Base-by-base conservation (phyloP, 2,329 filamentous ascomycete species). In the Didymella arachidicola region DNA sequence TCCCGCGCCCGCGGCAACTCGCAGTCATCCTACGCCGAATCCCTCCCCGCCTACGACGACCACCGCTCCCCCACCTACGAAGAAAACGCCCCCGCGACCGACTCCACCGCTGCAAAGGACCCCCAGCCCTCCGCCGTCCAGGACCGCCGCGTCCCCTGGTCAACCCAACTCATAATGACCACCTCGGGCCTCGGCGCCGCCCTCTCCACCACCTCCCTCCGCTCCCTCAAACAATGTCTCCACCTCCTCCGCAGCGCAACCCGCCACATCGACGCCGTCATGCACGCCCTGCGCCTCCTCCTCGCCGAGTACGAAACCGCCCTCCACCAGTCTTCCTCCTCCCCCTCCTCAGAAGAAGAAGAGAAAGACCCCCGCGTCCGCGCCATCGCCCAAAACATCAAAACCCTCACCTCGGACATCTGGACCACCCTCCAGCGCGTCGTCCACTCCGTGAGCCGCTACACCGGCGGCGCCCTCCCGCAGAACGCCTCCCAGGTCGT, bases 181-280 rank as follows among this genome's bases (percentile, higher is more conserved):
- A 97, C 94, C 0, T 96, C 93, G 0, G 94, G 93, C 0, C 84
- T 98, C 0, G 93, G 93, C 63, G 89, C 96, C 16, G 93, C 95
- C 1, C 92, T 99, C 84, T 96, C 90, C 69, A 90, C 96, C 18
- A 90, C 95, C 70, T 96, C 92, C 22, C 80, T 97, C 8, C 86
- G 88, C 50, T 95, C 90, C 61, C 80, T 99, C 41, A 92, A 91
- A 68, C 94, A 92, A 69, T 97, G 93, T 63, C 80, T 98, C 2
- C 84, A 85, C 25, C 91, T 93, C 83, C 81, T 98, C 45, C 86
- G 88, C 26, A 90, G 89, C 84, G 92, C 92, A 1, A 96, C 96
- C 61, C 87, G 87, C 7, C 91, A 92, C 72, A 87, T 98, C 56
- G 87, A 89, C 45, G 87, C 87, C 46, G 85, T 92, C 0, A 91